Evolutionary conservation across 306 rosid species (phyloP), one percentile per base, ranked within the genome.

Genomic region (Macrotyloma uniflorum): DNA sequence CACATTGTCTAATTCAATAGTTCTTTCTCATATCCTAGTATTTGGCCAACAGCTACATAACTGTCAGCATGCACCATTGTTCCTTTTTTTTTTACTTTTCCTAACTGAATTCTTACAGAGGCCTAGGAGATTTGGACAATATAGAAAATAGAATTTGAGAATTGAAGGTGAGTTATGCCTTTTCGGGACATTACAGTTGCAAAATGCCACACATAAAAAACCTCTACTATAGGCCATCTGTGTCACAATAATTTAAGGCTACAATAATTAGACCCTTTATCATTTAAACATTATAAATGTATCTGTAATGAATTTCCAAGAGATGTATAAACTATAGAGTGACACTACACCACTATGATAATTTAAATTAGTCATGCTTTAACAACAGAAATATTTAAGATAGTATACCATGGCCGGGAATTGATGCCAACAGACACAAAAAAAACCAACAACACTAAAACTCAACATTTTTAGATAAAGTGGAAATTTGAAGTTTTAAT

Each of bases 81-180:
- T 57, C 23, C 45, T 46, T 47, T 40, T 51, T 65, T 20, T 30
- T 53, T 53, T 30, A 2, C 42, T 53, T 38, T 43, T 42, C 69
- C 75, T 43, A 65, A 69, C 53, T 16, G 79, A 72, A 72, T 54
- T 70, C 75, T 40, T 66, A 80, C 43, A 40, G 51, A n/a, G 12
- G 75, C 55, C 36, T 43, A 32, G 47, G 80, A 58, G 59, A 70
- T 72, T 16, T 2, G 24, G 45, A 76, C 13, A 63, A 53, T 30
- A 54, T 75, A 70, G 19, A 32, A 55, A 74, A 53, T 16, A 43
- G n/a, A 80, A n/a, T 46, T 74, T 13, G 22, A 50, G 28, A 35
- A 55, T 55, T 66, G 26, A 74, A 75, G 65, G 57, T 4, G 5
- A 20, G 12, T 38, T 36, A 81, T 57, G 67, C 58, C 67, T 57